Conservation (phyloP, 2,329 filamentous ascomycete genomes). For the Xylaria sp. region DNA sequence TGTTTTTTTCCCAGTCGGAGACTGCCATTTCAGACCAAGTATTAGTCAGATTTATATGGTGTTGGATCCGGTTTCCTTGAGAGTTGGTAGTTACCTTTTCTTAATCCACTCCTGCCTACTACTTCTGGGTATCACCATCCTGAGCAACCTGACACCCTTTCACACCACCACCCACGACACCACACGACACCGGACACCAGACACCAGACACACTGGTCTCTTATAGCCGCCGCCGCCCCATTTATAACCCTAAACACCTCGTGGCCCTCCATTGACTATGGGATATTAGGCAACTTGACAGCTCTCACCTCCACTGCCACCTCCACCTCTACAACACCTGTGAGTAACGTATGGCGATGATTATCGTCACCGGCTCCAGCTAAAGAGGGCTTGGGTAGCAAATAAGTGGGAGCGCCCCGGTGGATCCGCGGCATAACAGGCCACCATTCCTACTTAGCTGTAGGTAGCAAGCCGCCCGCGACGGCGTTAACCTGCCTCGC, state of each 20-base stretch:
- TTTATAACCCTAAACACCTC: slow-evolving; percentile 22
- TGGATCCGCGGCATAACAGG: slow-evolving; percentile 32
- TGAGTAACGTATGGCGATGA: slow-evolving; percentile 27
- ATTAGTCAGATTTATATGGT: slow-evolving; percentile 16
- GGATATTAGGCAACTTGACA: slow-evolving; percentile 23
- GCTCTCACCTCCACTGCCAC: slow-evolving; percentile 25
- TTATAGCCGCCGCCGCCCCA: slow-evolving; percentile 12
- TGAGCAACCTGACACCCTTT: slow-evolving; percentile 6
- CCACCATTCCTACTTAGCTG: slow-evolving; percentile 13
- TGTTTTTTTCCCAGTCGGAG: slow-evolving; percentile 9
- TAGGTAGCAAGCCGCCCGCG: slow-evolving; percentile 13
- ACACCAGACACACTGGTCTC: slow-evolving; percentile 18
- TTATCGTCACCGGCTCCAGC: slow-evolving; percentile 33
- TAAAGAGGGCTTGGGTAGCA: slow-evolving; percentile 36
- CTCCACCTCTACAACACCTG: slow-evolving; percentile 32
- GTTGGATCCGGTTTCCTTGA: not conserved
- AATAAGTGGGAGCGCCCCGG: slow-evolving; percentile 34
- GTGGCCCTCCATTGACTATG: slow-evolving; percentile 30
- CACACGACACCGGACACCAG: slow-evolving; percentile 16
- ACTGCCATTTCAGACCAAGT: slow-evolving; percentile 13
- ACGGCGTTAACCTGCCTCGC: slow-evolving; percentile 11
- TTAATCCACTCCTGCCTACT: not conserved
- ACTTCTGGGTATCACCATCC: not conserved
- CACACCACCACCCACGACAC: slow-evolving; percentile 25
- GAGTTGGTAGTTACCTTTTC: not conserved